phyloP scores from a whole-genome alignment of 257 asterid genomes.

The Craterostigma plantagineum region DNA sequence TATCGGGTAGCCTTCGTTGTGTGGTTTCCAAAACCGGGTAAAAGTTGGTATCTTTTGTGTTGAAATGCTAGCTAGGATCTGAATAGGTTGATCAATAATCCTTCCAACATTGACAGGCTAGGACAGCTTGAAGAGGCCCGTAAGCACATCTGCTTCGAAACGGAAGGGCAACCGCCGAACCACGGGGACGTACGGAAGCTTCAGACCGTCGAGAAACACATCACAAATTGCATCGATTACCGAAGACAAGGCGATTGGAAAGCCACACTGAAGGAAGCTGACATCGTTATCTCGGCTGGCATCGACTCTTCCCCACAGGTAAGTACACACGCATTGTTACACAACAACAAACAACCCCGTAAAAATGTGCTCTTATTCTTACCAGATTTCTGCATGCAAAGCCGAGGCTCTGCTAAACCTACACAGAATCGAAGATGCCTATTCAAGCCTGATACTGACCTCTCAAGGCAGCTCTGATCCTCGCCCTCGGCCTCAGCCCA shows the following conservation, averaged over 20 bases:
- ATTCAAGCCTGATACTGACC: conserved; percentile 19
- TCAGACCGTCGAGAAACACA: conserved; percentile 45
- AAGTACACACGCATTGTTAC: too few relatives aligned
- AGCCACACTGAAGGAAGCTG: conserved; percentile 36
- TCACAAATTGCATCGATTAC: conserved; percentile 39
- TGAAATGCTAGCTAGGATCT: too few relatives aligned
- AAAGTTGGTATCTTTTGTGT: too few relatives aligned
- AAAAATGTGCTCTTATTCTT: conserved; percentile 15
- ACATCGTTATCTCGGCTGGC: conserved; percentile 54
- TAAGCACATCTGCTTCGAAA: conserved; percentile 28
- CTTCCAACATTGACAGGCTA: conserved; percentile 34
- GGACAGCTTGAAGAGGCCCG: conserved; percentile 63
- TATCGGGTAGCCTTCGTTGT: too few relatives aligned
- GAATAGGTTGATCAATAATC: too few relatives aligned
- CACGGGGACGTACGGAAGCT: conserved; percentile 40
- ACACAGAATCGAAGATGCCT: conserved; percentile 49
- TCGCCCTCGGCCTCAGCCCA: conserved; percentile 15
- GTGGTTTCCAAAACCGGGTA: too few relatives aligned
- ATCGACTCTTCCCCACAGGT: conserved; percentile 71
- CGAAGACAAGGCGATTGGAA: conserved; percentile 57
- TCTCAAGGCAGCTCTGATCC: not conserved
- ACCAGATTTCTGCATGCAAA: conserved; percentile 69
- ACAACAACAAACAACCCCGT: conserved; percentile 3
- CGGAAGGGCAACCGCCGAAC: conserved; percentile 27
- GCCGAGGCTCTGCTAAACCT: conserved; percentile 84